These are phyloP conservation scores for Balansia obtecta DNA, from an alignment of 2,329 filamentous ascomycete species.

Conservation along the genomic window DNA sequence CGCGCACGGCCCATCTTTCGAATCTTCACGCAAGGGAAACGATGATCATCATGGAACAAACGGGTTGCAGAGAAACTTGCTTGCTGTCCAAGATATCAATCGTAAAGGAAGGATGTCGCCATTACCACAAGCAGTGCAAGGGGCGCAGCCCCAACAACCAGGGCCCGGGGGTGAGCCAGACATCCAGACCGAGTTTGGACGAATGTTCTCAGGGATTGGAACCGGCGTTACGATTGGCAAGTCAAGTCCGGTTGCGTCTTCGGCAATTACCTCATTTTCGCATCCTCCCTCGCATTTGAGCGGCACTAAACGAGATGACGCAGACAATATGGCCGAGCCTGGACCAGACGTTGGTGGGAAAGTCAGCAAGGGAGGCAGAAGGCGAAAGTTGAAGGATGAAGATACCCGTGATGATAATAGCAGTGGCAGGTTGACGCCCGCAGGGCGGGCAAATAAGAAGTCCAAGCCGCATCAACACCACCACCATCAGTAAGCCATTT, in stretches of 20 bases:
- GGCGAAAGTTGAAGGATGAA: constrained; percentile 67
- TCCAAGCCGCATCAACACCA: constrained; percentile 55
- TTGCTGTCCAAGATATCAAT: constrained; percentile 72
- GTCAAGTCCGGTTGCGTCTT: constrained; percentile 36
- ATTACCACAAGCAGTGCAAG: constrained; percentile 85
- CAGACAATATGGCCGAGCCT: constrained; percentile 31
- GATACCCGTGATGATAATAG: constrained; percentile 56
- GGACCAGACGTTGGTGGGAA: constrained; percentile 28
- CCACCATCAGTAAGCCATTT: constrained; percentile 49
- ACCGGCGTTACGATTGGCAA: constrained; percentile 40
- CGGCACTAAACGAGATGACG: constrained; percentile 40
- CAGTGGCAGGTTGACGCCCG: constrained; percentile 49
- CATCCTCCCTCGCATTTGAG: constrained; percentile 10
- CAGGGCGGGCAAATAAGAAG: constrained; percentile 50
- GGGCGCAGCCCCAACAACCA: constrained; percentile 69
- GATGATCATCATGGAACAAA: constrained; percentile 27
- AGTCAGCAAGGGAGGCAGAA: constrained; percentile 34
- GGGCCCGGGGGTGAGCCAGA: constrained; percentile 72
- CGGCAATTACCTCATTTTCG: constrained; percentile 30
- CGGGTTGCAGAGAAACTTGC: constrained; percentile 45
- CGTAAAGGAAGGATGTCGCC: constrained; percentile 77
- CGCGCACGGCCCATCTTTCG: constrained; percentile 28
- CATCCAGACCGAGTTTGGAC: constrained; percentile 89
- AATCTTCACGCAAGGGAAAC: constrained; percentile 23
- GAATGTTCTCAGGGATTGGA: constrained; percentile 89